phyloP scores from a whole-genome alignment of 2,329 filamentous ascomycete genomes.

The Colletotrichum magnum region DNA sequence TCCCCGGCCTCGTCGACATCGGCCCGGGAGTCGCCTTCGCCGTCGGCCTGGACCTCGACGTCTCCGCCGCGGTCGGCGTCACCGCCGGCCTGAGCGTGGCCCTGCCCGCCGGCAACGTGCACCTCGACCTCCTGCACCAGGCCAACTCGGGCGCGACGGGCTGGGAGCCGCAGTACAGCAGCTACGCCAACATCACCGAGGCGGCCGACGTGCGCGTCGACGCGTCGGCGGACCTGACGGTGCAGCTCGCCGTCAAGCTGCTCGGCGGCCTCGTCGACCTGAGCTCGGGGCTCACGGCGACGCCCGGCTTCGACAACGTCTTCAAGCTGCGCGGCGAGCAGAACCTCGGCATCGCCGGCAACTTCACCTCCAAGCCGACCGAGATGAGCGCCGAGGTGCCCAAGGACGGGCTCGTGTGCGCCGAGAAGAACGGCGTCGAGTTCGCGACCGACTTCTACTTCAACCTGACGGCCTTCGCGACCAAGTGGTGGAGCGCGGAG shows the following conservation, averaged over 20 bases:
- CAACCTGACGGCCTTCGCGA: conserved; percentile 46
- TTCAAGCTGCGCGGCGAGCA: conserved; percentile 49
- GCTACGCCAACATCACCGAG: conserved; percentile 51
- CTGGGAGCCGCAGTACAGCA: conserved; percentile 54
- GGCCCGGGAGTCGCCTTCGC: conserved; percentile 54
- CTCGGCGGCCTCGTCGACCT: conserved; percentile 53
- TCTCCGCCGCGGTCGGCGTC: conserved; percentile 50
- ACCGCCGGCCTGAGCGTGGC: conserved; percentile 49
- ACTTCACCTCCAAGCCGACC: conserved; percentile 22
- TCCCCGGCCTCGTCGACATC: conserved; percentile 57
- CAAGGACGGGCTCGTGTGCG: conserved; percentile 41
- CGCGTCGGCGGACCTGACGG: conserved; percentile 51
- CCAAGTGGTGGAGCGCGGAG: conserved; percentile 45
- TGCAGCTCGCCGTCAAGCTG: conserved; percentile 55
- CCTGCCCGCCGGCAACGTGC: conserved; percentile 53
- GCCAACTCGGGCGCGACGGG: conserved; percentile 48
- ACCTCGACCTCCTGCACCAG: conserved; percentile 54
- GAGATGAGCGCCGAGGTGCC: conserved; percentile 37
- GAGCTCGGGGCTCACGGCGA: conserved; percentile 54
- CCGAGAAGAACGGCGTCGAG: conserved; percentile 44
- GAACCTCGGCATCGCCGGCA: conserved; percentile 39
- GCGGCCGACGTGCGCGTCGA: conserved; percentile 50
- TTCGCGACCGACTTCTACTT: conserved; percentile 47
- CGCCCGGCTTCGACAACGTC: conserved; percentile 53
- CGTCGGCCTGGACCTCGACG: conserved; percentile 54